Base-by-base conservation (phyloP, 768 basidiomycete genomes). In the Boletus eberwhitei region DNA sequence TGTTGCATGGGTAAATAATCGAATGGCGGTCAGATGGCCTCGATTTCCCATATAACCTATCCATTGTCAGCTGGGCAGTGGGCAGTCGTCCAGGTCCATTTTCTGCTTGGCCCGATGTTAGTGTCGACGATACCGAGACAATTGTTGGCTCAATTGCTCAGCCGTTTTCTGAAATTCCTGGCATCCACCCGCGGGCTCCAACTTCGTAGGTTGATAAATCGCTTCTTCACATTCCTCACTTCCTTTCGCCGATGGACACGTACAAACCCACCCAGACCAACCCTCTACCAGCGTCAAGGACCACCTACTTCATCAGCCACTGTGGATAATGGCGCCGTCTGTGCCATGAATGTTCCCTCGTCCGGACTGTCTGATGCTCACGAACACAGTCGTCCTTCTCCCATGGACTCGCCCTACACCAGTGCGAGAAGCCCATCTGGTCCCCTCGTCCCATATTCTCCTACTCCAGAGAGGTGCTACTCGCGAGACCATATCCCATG, bases 391-490 rank as follows among this genome's bases (percentile, higher is more conserved):
- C 50, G 34, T 9, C 45, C 36, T 32, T 65, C 66, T 29, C 53
- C 55, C 0, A 38, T 41, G 5, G 66, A 64, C 26, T 37, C 32
- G 21, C 54, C 57, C 14, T 64, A 59, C n/a, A 42, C 35, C 26
- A 52, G 9, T 41, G 26, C 38, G 21, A 59, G 55, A 36, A 62
- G 63, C 11, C 48, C 47, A 8, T 66, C 64, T 34, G 64, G 59
- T 17, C 65, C 66, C 24, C 59, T 68, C 16, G 4, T 38, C 3
- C 64, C 64, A 8, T 44, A 41, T 39, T 45, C 64, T 17, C 67
- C 53, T 5, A 11, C 42, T 35, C 55, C 51, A 8, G 44, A 53
- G 48, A 61, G 58, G 31, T 57, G 42, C 22, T 43, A 46, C 44
- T 58, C 64, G 2, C 57, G 41, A 41, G 55, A 50, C 14, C 4